Evolutionary conservation across 2,329 filamentous ascomycete species (phyloP), one percentile per base, ranked within the genome.

Genomic region (Endoconidiophora laricicola): DNA sequence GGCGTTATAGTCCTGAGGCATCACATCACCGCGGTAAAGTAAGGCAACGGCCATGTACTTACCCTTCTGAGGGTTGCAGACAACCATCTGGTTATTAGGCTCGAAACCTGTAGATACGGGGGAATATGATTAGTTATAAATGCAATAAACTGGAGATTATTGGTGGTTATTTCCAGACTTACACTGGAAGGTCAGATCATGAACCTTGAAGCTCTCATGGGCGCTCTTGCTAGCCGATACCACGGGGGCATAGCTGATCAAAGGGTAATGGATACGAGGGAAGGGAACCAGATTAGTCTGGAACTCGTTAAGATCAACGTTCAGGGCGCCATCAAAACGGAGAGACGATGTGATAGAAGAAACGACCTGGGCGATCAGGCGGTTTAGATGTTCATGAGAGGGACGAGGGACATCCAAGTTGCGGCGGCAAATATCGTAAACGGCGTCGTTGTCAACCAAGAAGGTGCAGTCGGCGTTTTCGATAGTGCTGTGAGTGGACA

Each of bases 131-230:
- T 20, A 3, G n/a, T 33, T 33, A 33, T 33, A 12, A 1, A 33
- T 9, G 29, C n/a, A 14, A 16, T 12, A 16, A 18, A 44, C 14
- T 16, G 22, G 24, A 38, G 5, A 41, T 5, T 18, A 22, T 6
- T 29, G 1, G 3, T 14, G 4, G 9, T 33, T 6, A 33, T 44
- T 24, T 5, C 20, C 16, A 37, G 3, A 69, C 74, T 61, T 70
- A 83, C 79, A 83, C 65, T 83, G 79, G 68, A 82, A 78, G 61
- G 79, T 83, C 56, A 83, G 67, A 57, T 91, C 86, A 55, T 78
- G 74, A 50, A 87, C 81, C 72, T 86, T 86, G 78, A 88, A 88
- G 71, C 82, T 86, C 71, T 91, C 85, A 62, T 91, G 85, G 44
- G 79, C 76, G 65, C 82, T 86, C 75, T 84, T 85, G 69, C 75